phyloP scores from a whole-genome alignment of 2,329 filamentous ascomycete genomes.

The Claviceps africana region DNA sequence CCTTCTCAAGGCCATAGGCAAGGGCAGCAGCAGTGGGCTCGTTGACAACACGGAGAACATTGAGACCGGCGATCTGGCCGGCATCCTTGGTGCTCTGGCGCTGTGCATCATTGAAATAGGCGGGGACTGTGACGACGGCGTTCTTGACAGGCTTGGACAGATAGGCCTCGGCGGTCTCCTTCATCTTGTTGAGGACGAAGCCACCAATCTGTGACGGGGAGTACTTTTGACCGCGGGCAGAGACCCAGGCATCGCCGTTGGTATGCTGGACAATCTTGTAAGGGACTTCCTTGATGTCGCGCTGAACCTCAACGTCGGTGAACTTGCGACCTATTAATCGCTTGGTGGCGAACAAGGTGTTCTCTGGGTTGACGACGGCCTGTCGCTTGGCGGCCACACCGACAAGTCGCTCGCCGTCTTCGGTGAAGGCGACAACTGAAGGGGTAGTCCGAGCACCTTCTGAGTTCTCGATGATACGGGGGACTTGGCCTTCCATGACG shows the following conservation, averaged over 20 bases:
- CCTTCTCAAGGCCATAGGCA: slow-evolving; percentile 93
- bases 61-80: slow-evolving; percentile 88
- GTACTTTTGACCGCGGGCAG: slow-evolving; percentile 87
- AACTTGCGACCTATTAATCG: slow-evolving; percentile 97
- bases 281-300: slow-evolving; percentile 91
- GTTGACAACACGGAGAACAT: slow-evolving; percentile 95
- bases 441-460: slow-evolving; percentile 56
- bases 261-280: slow-evolving; percentile 97
- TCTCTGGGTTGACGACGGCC: slow-evolving; percentile 95
- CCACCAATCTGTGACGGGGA: slow-evolving; percentile 97
- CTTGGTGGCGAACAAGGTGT: slow-evolving; percentile 97
- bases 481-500: slow-evolving; percentile 91
- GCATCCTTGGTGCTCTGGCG: slow-evolving; percentile 97
- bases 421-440: slow-evolving; percentile 87
- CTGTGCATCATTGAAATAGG: slow-evolving; percentile 98
- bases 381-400: slow-evolving; percentile 97
- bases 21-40: slow-evolving; percentile 93
- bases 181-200: slow-evolving; percentile 96
- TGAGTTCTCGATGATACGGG: slow-evolving; percentile 94
- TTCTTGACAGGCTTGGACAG: slow-evolving; percentile 86
- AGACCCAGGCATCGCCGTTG: slow-evolving; percentile 94
- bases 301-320: slow-evolving; percentile 83
- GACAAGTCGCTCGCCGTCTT: slow-evolving; percentile 90
- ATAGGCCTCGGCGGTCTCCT: slow-evolving; percentile 93
- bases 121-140: slow-evolving; percentile 89